phyloP scores from a whole-genome alignment of 129 eudicot species.

The Mikania micrantha region DNA sequence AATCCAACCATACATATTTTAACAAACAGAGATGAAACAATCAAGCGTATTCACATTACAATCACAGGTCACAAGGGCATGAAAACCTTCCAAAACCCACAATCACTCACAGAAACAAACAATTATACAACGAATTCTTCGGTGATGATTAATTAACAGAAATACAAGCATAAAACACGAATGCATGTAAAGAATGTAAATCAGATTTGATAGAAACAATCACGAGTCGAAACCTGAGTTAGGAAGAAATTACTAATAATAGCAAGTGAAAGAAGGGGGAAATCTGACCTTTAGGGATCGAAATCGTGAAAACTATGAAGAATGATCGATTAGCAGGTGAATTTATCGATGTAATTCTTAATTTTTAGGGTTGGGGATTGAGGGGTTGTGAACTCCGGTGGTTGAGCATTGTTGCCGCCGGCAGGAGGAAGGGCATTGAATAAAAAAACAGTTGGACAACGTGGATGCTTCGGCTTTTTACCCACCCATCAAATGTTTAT shows the following conservation, averaged over 20 bases:
- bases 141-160: neutral
- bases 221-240: neutral
- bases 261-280: conserved; percentile 19
- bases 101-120: conserved; percentile 1
- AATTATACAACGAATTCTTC: neutral
- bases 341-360: neutral
- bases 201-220: neutral
- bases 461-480: conserved; percentile 8
- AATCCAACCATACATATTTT: neutral
- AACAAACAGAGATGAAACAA: neutral
- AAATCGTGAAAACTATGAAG: neutral
- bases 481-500: neutral
- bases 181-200: conserved; percentile 20
- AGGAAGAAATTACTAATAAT: conserved; percentile 12
- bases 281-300: conserved; percentile 7
- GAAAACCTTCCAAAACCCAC: neutral
- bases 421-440: neutral
- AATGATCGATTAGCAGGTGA: neutral
- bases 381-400: conserved; percentile 26
- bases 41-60: neutral
- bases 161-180: conserved; percentile 6
- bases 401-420: conserved; percentile 27
- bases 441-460: conserved; percentile 2
- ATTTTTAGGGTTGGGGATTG: conserved; percentile 8
- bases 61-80: conserved; percentile 9